Base-by-base conservation (phyloP, 345 rosid species). In the Sisymbrium altissimum region DNA sequence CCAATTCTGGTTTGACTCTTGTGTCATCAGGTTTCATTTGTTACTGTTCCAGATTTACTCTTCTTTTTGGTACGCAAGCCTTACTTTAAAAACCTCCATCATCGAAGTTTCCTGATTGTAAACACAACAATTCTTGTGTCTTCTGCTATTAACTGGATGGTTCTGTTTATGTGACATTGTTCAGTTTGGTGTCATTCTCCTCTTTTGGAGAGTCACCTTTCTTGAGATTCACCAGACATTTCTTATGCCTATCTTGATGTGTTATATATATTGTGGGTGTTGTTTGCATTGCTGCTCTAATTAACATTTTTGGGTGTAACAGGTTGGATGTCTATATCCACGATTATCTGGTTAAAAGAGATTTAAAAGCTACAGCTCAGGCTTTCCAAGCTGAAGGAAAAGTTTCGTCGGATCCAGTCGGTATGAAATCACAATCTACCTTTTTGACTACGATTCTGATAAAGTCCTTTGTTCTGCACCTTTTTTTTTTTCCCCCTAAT, bases 301-400 rank as follows among this genome's bases (percentile, higher is more conserved):
- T 14, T 36, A 25, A 4, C 0, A 5, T 11, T 39, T 21, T 64
- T 41, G 49, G 10, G 29, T 69, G 74, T 62, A 40, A 74, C 87
- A 95, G 97, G 99, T 80, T 95, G 62, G 99, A 95, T 83, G 99
- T 95, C 50, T 95, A 95, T 74, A 95, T 95, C 83, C 86, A 95
- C 68, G 99, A 95, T 84, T 95, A 95, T 80, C 80, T 95, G 46
- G 97, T 95, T 33, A 95, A 95, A 83, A 84, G 97, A 69, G 99
- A 92, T 73, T 77, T 95, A 70, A 95, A 95, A 86, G 92, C 92
- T 66, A 87, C 97, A 66, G 99, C 99, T 65, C 97, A 90, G 84
- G 97, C 99, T 72, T 95, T 95, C 81, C 97, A 89, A 81, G 88
- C 93, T 33, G 99, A 92, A 86, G 97, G 97, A 48, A 92, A 95